Base-by-base conservation (phyloP, 2,329 filamentous ascomycete species). In the Nothophoma quercina region DNA sequence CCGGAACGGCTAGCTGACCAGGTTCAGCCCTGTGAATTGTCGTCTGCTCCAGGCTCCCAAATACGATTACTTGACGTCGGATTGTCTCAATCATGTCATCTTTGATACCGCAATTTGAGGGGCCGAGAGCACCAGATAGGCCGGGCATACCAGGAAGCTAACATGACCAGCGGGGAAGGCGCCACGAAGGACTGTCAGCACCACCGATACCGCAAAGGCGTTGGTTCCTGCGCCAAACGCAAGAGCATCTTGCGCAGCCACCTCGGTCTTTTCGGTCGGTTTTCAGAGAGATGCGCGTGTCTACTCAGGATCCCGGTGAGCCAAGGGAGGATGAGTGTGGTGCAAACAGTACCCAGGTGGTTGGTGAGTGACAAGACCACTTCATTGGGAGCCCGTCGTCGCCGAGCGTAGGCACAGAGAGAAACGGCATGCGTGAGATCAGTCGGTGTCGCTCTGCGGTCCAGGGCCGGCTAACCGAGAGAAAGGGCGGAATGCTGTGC, bases 401-500 rank as follows among this genome's bases (percentile, higher is more conserved):
- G 38, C 43, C 38, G 43, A 47, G 43, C 39, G 40, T 32, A 28
- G 29, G 30, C 32, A 32, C 22, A 42, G 16, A 33, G 26, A 26
- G 33, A 33, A 35, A 16, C 38, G 43, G 33, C 32, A 47, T 33
- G 26, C 32, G 32, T 53, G 23, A 33, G 43, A 53, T 26, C 43
- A 38, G n/a, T 40, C 32, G 18, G 19, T 7, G 21, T 19, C 22
- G 8, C 34, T 15, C 49, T 32, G 36, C n/a, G 19, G 8, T 18
- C 22, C 33, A 38, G 38, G 28, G n/a, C 22, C 50, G 38, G 7
- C 39, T 40, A 43, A 40, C 33, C 43, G 39, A 46, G 38, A 33
- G 36, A 35, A 53, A 61, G 53, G 55, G 49, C 53, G 48, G 47
- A 41, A 59, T 54, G 58, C 36, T 43, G 55, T 39, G 47, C 35